Percentiles rank a stretch among this genome's conserved stretches.
Evolutionary conservation across 2,329 filamentous ascomycete genomes (phyloP).

Genomic region (Neofusicoccum parvum): DNA sequence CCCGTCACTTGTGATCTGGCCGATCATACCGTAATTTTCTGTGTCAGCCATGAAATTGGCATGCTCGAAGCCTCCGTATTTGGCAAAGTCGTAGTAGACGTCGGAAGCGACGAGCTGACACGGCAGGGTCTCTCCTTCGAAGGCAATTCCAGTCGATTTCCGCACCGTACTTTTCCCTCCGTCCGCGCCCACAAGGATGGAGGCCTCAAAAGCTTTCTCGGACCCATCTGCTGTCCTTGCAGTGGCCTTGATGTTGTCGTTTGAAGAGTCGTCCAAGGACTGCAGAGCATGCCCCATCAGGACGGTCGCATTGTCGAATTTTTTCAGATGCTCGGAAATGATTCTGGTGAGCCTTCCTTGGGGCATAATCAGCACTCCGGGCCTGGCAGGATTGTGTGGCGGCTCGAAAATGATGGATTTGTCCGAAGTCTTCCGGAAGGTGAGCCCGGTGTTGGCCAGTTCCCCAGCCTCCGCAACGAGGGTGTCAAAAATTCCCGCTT

Average conservation of each 20-base stretch:
- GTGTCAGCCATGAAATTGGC: constrained; percentile 44
- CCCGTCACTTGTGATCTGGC: constrained; percentile 32
- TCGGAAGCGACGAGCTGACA: constrained; percentile 44
- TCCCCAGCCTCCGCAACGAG: constrained; percentile 30
- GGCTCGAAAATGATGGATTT: constrained; percentile 31
- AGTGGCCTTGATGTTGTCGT: constrained; percentile 10
- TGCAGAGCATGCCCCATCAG: constrained; percentile 28
- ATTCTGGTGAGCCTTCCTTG: constrained; percentile 37
- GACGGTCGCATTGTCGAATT: constrained; percentile 25
- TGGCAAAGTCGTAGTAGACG: constrained; percentile 39
- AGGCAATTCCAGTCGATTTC: constrained; percentile 27
- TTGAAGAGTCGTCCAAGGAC: constrained; percentile 22
- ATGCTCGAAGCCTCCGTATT: constrained; percentile 39
- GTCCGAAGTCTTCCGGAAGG: constrained; percentile 30
- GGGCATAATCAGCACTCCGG: constrained; percentile 34
- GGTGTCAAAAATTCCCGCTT: constrained; percentile 40
- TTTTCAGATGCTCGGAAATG: constrained; percentile 27
- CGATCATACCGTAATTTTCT: constrained; percentile 41
- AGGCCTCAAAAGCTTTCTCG: constrained; percentile 28
- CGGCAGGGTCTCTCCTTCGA: constrained; percentile 39
- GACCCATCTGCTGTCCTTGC: neutral
- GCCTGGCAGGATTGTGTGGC: constrained; percentile 17
- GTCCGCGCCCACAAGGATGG: constrained; percentile 36
- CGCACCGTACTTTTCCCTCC: constrained; percentile 28
- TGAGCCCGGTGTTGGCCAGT: constrained; percentile 30